Conservation (phyloP, 495 filamentous ascomycete genomes). For the Talaromyces borbonicus region DNA sequence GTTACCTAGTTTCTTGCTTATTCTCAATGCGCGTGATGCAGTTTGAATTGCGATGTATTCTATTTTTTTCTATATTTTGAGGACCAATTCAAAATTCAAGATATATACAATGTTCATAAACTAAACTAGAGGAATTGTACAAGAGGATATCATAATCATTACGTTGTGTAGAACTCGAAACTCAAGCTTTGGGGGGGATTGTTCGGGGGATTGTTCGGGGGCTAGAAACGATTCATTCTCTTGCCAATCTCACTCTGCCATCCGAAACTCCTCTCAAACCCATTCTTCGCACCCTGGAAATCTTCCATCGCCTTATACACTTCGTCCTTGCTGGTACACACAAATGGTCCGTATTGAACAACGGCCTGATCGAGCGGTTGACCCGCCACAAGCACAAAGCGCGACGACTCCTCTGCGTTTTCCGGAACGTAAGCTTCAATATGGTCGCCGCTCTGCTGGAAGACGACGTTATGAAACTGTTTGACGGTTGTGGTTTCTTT, state of each 20-base stretch:
- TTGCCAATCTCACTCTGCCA: constrained; percentile 96
- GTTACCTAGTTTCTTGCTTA: too few relatives aligned
- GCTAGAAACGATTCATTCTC: constrained; percentile 40
- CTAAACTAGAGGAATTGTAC: too few relatives aligned
- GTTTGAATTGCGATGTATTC: too few relatives aligned
- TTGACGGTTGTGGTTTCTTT: constrained; percentile 42
- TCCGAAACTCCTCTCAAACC: constrained; percentile 74
- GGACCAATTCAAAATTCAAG: too few relatives aligned
- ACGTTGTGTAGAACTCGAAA: constrained; percentile 6
- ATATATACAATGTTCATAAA: too few relatives aligned
- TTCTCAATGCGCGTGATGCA: too few relatives aligned
- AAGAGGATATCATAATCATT: too few relatives aligned
- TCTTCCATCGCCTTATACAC: constrained; percentile 87
- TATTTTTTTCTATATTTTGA: too few relatives aligned
- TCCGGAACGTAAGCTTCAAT: constrained; percentile 60
- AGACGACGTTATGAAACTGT: constrained; percentile 83
- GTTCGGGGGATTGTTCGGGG: too few relatives aligned
- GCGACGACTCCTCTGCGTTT: constrained; percentile 51
- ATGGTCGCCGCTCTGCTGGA: constrained; percentile 68
- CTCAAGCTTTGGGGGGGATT: too few relatives aligned
- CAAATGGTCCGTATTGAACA: constrained; percentile 95
- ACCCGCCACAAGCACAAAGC: constrained; percentile 76
- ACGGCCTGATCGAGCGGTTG: constrained; percentile 84
- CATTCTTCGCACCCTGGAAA: constrained; percentile 74
- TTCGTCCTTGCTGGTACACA: constrained; percentile 71